Evolutionary conservation across 345 rosid genomes (phyloP), one percentile per base, ranked within the genome.

Genomic region (Toxicodendron radicans): DNA sequence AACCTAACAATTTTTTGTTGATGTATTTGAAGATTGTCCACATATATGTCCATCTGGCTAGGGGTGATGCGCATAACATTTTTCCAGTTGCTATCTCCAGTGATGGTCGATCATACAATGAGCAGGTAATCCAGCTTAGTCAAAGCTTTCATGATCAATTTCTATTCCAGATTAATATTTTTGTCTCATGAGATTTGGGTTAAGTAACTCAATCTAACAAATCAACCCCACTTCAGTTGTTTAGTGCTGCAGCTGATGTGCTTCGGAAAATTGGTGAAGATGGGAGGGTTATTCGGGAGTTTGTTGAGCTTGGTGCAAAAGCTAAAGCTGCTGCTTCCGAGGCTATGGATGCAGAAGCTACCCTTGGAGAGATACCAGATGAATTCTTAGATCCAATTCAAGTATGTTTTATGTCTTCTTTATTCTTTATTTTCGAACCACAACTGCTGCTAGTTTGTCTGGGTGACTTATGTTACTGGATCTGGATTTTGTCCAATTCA

Each of bases 361-460:
- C 88, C 67, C 97, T 96, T 16, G 98, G 99, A 72, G 99, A 95
- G 68, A 87, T 89, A 77, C 99, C 98, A 0, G 99, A 96, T 23
- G 99, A 93, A 82, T 96, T 92, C 88, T 98, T 96, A n/a, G 99
- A 96, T 74, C 99, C 97, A 61, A 91, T 91, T 76, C 97, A 91
- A 78, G 97, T 88, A 87, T 74, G 70, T 81, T 74, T 64, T 70
- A 35, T 75, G 58, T 56, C 59, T 76, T 52, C 43, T 45, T 60
- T 64, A 18, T 62, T 59, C 17, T 68, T 11, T 41, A 2, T 16
- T 16, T 33, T 45, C n/a, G 57, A 64, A 46, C 10, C 46, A 23
- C 48, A 57, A n/a, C 52, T 32, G 30, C 59, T 8, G 52, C 10
- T 32, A 43, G 17, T 75, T 64, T 61, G 75, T 12, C 35, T 24